A percentile compares a stretch with the other conserved stretches of the same genome.
These are phyloP conservation scores for Russula sp. DNA, from an alignment of 768 basidiomycete genomes.

Conservation along the genomic window DNA sequence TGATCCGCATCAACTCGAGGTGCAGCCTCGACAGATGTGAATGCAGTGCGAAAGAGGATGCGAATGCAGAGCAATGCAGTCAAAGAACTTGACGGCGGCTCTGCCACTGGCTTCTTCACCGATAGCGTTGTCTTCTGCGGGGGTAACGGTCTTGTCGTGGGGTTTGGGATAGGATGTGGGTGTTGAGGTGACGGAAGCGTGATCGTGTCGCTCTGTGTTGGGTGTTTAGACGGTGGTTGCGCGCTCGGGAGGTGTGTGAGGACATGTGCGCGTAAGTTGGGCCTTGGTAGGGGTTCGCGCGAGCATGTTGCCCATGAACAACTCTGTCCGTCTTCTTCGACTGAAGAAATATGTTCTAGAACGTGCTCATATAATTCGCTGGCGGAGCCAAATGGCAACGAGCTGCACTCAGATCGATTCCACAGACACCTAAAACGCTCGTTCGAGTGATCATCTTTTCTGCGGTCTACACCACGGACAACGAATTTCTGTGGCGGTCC, in stretches of 20 bases:
- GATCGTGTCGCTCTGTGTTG: conserved; percentile 67
- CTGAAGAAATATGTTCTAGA: conserved; percentile 41
- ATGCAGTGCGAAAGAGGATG: conserved; percentile 74
- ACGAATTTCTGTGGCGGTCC: conserved; percentile 74
- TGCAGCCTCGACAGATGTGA: conserved; percentile 59
- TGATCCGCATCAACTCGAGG: conserved; percentile 77
- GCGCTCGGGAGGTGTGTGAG: conserved; percentile 69
- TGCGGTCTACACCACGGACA: conserved; percentile 76
- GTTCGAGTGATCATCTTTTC: conserved; percentile 49
- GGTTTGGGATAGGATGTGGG: conserved; percentile 51
- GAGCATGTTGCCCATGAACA: conserved; percentile 75
- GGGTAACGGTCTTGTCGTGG: conserved; percentile 64
- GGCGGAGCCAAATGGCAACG: conserved; percentile 42
- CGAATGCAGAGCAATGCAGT: conserved; percentile 80
- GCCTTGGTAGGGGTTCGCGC: conserved; percentile 41
- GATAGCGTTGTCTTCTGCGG: conserved; percentile 60
- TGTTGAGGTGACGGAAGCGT: conserved; percentile 54
- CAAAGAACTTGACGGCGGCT: conserved; percentile 69
- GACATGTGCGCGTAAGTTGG: conserved; percentile 56
- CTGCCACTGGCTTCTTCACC: conserved; percentile 50
- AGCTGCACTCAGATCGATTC: conserved; percentile 55
- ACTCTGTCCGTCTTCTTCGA: conserved; percentile 40
- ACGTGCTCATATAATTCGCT: conserved; percentile 73
- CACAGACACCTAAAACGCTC: conserved; percentile 76
- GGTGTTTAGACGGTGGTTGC: conserved; percentile 50